These are phyloP conservation scores for Pseudomonodictys pantanalensis DNA, from an alignment of 495 filamentous ascomycete species.

Conservation along the genomic window DNA sequence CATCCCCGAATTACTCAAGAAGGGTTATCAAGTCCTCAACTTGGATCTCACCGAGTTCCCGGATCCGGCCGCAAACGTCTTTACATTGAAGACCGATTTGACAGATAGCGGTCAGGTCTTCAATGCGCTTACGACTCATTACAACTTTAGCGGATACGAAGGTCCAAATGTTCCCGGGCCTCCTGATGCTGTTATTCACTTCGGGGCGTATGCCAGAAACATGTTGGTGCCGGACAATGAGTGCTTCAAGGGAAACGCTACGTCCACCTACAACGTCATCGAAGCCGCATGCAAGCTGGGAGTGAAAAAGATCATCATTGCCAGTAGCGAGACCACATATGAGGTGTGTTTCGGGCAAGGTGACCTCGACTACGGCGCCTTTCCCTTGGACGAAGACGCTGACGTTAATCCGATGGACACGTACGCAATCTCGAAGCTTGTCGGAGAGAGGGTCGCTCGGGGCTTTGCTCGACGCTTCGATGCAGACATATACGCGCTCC, in stretches of 20 bases:
- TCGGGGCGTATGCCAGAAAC: constrained; percentile 59
- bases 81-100: constrained; percentile 57
- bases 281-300: constrained; percentile 59
- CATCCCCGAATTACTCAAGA: constrained; percentile 52
- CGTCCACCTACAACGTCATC: constrained; percentile 57
- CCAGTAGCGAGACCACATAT: constrained; percentile 57
- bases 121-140: constrained; percentile 56
- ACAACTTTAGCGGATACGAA: constrained; percentile 52
- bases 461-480: constrained; percentile 55
- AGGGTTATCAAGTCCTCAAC: constrained; percentile 57
- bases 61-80: constrained; percentile 45
- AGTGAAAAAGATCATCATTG: constrained; percentile 60
- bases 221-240: constrained; percentile 62
- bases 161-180: constrained; percentile 40
- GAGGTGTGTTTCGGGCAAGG: constrained; percentile 59
- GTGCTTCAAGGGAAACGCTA: constrained; percentile 54
- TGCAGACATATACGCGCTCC: constrained; percentile 57
- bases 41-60: constrained; percentile 53
- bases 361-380: constrained; percentile 53
- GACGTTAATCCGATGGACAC: constrained; percentile 55
- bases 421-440: constrained; percentile 60
- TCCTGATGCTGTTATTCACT: constrained; percentile 61
- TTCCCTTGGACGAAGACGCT: constrained; percentile 56
- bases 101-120: constrained; percentile 60
- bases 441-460: constrained; percentile 54